phyloP scores from a whole-genome alignment of 179 eudicot genomes.

The Silene vulgaris region DNA sequence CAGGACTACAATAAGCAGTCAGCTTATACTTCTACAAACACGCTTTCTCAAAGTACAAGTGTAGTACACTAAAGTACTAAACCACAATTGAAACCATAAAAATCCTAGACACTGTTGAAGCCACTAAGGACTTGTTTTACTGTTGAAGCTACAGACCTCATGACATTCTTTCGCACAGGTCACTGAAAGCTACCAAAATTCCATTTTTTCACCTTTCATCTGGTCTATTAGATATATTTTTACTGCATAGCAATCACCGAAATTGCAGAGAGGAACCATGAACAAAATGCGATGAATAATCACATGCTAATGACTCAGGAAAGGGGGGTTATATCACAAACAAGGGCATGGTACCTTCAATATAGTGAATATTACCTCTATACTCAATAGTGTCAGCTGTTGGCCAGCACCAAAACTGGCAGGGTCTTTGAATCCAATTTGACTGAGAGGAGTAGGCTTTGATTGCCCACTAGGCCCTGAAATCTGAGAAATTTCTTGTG shows the following conservation, averaged over 20 bases:
- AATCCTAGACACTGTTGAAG: background rate
- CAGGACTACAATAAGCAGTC: background rate
- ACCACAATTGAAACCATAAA: background rate
- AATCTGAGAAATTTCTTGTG: constrained; percentile 74
- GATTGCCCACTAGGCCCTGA: constrained; percentile 75
- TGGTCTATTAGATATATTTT: background rate
- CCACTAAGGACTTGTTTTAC: background rate
- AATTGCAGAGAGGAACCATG: background rate
- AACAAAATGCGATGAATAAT: background rate
- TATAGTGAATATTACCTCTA: constrained; percentile 49
- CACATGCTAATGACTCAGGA: background rate
- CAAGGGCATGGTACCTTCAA: background rate
- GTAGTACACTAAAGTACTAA: background rate
- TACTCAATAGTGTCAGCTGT: constrained; percentile 76
- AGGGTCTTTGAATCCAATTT: constrained; percentile 90
- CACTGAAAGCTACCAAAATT: background rate
- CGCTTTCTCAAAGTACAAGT: background rate
- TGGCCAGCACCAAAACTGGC: constrained; percentile 90
- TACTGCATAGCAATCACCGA: background rate
- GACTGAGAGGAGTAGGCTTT: constrained; percentile 83
- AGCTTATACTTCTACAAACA: background rate
- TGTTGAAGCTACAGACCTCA: background rate
- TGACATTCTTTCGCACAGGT: background rate
- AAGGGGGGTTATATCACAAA: background rate
- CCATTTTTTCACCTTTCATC: background rate